Percentiles rank a stretch among this genome's conserved stretches.
These are phyloP conservation scores for Candida chauliodis DNA, from an alignment of 805 yeast genomes.

Conservation along the genomic window DNA sequence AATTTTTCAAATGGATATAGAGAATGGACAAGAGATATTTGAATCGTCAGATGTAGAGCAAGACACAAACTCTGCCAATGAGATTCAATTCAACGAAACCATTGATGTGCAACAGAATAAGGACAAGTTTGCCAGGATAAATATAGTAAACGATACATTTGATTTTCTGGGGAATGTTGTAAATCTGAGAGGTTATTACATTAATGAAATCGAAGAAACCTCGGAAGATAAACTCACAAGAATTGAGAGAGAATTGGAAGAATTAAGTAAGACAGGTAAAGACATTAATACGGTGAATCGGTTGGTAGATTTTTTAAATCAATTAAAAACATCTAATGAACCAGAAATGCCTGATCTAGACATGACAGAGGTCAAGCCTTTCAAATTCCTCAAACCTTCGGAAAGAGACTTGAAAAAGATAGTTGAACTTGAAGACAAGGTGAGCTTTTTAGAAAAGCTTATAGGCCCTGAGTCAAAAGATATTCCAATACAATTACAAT, in stretches of 20 bases:
- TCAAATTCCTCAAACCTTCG: slow-evolving; percentile 8
- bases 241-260: slow-evolving; percentile 37
- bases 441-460: slow-evolving; percentile 18
- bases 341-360: background rate
- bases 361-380: background rate
- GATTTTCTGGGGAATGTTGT: slow-evolving; percentile 38
- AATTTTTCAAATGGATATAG: slow-evolving; percentile 13
- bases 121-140: slow-evolving; percentile 5
- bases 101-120: slow-evolving; percentile 13
- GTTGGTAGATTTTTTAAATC: slow-evolving; percentile 9
- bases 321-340: slow-evolving; percentile 7
- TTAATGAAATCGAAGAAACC: slow-evolving; percentile 29
- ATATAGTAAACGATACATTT: slow-evolving; percentile 18
- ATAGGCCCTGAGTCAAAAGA: slow-evolving; percentile 19
- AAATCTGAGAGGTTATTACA: slow-evolving; percentile 22
- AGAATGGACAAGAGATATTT: slow-evolving; percentile 36
- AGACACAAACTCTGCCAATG: slow-evolving; percentile 16
- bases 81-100: slow-evolving; percentile 11
- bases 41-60: slow-evolving; percentile 47
- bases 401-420: slow-evolving; percentile 10
- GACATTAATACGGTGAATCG: background rate
- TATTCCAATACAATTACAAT: slow-evolving; percentile 19
- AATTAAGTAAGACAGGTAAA: slow-evolving; percentile 17
- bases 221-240: slow-evolving; percentile 35
- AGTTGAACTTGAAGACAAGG: slow-evolving; percentile 23